phyloP scores from a whole-genome alignment of 2,329 filamentous ascomycete species.

The Verruconis gallopava region DNA sequence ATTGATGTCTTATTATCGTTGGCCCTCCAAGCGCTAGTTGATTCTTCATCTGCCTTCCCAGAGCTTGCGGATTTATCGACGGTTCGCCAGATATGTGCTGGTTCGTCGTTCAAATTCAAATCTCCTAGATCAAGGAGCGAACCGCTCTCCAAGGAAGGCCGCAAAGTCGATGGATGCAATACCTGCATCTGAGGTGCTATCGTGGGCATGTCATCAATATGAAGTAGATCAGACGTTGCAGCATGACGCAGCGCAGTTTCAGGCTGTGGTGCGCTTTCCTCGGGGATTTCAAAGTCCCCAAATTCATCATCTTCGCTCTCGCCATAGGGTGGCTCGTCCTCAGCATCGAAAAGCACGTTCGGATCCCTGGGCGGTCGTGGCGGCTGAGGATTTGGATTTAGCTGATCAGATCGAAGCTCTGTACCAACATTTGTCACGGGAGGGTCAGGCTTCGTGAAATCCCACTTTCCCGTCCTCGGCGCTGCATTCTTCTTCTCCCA shows the following conservation, averaged over 20 bases:
- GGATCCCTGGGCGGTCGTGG: conserved; percentile 17
- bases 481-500: neutral
- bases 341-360: conserved; percentile 28
- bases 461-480: neutral
- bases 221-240: neutral
- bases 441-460: neutral
- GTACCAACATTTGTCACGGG: neutral
- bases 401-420: neutral
- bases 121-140: neutral
- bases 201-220: neutral
- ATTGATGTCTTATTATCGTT: neutral
- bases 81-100: neutral
- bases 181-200: neutral
- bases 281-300: conserved; percentile 21
- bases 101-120: neutral
- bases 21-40: neutral
- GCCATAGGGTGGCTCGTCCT: conserved; percentile 14
- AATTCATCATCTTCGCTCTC: conserved; percentile 19
- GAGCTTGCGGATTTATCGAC: no score
- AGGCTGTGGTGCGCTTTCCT: conserved; percentile 25
- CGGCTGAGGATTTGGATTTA: neutral
- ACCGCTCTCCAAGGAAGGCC: neutral
- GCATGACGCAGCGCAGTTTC: neutral
- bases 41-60: no score
- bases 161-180: neutral